Conservation (phyloP, 2,329 filamentous ascomycete species). For the Alternaria ethzedia region DNA sequence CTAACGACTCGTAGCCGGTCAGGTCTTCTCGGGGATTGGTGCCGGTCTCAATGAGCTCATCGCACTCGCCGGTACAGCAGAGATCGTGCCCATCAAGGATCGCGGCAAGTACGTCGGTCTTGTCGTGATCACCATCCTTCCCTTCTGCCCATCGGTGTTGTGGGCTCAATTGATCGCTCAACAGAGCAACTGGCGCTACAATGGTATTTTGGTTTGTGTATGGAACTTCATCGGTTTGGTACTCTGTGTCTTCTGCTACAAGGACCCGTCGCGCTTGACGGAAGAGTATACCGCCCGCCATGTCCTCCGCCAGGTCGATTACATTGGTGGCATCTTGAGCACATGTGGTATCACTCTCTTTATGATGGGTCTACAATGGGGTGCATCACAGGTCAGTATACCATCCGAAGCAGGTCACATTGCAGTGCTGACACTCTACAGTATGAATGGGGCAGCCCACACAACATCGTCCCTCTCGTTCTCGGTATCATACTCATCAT, state of each 20-base stretch:
- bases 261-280: conserved; percentile 47
- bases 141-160: conserved; percentile 67
- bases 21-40: conserved; percentile 66
- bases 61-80: conserved; percentile 70
- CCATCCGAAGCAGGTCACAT: background rate
- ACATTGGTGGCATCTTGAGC: conserved; percentile 39
- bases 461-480: conserved; percentile 62
- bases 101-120: conserved; percentile 68
- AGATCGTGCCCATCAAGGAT: conserved; percentile 70
- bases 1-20: conserved; percentile 26
- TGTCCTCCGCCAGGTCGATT: conserved; percentile 39
- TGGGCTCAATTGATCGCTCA: conserved; percentile 65
- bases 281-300: conserved; percentile 46
- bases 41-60: conserved; percentile 73
- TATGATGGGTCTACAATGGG: conserved; percentile 50
- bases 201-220: conserved; percentile 60
- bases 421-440: conserved; percentile 55
- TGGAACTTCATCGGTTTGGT: conserved; percentile 62
- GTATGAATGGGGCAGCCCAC: conserved; percentile 62
- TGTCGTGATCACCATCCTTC: conserved; percentile 67
- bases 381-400: conserved; percentile 41
- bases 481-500: conserved; percentile 58
- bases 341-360: conserved; percentile 40
- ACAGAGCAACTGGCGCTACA: conserved; percentile 61
- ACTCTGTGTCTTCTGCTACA: conserved; percentile 55